These are phyloP conservation scores for Staphylotrichum longicolle DNA, from an alignment of 495 filamentous ascomycete species.

Conservation along the genomic window DNA sequence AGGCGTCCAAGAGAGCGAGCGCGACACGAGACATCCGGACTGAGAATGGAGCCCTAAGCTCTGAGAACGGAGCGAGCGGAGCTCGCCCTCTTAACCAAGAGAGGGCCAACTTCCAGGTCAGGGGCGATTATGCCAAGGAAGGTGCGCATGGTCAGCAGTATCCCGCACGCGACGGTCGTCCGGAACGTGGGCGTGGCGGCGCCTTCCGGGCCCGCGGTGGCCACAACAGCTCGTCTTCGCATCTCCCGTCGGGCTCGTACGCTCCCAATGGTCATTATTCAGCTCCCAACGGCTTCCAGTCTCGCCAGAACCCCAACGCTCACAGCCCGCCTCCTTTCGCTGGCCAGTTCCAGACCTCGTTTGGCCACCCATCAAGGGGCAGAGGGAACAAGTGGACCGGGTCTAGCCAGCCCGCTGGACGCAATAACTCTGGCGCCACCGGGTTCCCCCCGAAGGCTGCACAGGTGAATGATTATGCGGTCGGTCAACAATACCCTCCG, in stretches of 20 bases:
- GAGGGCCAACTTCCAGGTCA: slow-evolving; percentile 23
- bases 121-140: slow-evolving; percentile 30
- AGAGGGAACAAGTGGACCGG: slow-evolving; percentile 30
- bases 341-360: slow-evolving; percentile 26
- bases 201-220: slow-evolving; percentile 42
- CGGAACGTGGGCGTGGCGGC: slow-evolving; percentile 43
- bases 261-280: slow-evolving; percentile 31
- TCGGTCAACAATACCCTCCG: slow-evolving; percentile 23
- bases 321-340: slow-evolving; percentile 28
- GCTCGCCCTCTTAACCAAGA: slow-evolving; percentile 22
- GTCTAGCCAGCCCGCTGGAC: slow-evolving; percentile 19
- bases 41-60: slow-evolving; percentile 23
- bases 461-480: slow-evolving; percentile 23
- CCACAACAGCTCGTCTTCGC: slow-evolving; percentile 23
- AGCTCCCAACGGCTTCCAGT: slow-evolving; percentile 23
- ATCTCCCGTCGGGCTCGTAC: slow-evolving; percentile 20
- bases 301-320: slow-evolving; percentile 26
- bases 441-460: slow-evolving; percentile 24
- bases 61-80: slow-evolving; percentile 20
- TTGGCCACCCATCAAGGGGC: slow-evolving; percentile 25
- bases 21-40: slow-evolving; percentile 26
- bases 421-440: slow-evolving; percentile 23
- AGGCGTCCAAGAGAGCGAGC: slow-evolving; percentile 26
- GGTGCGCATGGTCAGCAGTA: slow-evolving; percentile 28
- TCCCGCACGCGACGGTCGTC: slow-evolving; percentile 36